A percentile compares a stretch with the other conserved stretches of the same genome.
Conservation (phyloP, 305 asterid species). For the Fraxinus dipetala region DNA sequence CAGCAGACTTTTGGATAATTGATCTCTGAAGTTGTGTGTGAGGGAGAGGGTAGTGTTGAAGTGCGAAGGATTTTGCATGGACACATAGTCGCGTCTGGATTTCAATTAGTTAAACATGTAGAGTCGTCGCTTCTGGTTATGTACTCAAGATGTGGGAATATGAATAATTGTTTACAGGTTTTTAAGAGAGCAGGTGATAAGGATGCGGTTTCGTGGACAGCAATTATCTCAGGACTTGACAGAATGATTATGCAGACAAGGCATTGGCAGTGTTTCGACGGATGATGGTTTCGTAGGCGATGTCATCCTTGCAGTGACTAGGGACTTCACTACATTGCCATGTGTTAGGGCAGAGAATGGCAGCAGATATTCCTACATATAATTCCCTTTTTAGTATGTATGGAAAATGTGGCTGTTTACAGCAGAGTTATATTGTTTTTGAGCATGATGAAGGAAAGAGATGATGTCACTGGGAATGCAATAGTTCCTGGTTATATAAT, state of each 20-base stretch:
- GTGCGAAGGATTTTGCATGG: constrained; percentile 64
- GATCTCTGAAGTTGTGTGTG: not conserved
- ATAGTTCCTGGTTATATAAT: constrained; percentile 55
- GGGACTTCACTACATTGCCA: constrained; percentile 68
- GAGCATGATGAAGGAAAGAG: constrained; percentile 43
- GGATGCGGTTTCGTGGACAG: constrained; percentile 66
- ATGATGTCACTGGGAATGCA: constrained; percentile 80
- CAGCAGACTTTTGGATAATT: constrained; percentile 39
- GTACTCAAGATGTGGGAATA: constrained; percentile 52
- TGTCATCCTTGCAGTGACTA: constrained; percentile 64
- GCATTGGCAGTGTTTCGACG: constrained; percentile 52
- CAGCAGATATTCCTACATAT: constrained; percentile 45
- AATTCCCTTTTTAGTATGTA: constrained; percentile 74
- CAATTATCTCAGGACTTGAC: constrained; percentile 78
- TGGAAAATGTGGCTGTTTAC: constrained; percentile 61
- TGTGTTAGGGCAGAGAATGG: constrained; percentile 49
- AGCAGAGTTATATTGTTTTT: constrained; percentile 54
- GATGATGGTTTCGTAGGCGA: constrained; percentile 49
- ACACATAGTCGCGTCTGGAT: constrained; percentile 47
- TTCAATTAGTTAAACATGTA: constrained; percentile 46
- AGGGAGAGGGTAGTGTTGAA: constrained; percentile 55
- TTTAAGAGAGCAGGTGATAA: constrained; percentile 48
- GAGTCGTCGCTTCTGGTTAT: constrained; percentile 58
- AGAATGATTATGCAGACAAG: constrained; percentile 55
- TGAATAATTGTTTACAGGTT: constrained; percentile 45